Percentiles rank a stretch among this genome's conserved stretches.
These are phyloP conservation scores for Colletotrichum eremochloae DNA, from an alignment of 2,329 filamentous ascomycete genomes.

Conservation along the genomic window DNA sequence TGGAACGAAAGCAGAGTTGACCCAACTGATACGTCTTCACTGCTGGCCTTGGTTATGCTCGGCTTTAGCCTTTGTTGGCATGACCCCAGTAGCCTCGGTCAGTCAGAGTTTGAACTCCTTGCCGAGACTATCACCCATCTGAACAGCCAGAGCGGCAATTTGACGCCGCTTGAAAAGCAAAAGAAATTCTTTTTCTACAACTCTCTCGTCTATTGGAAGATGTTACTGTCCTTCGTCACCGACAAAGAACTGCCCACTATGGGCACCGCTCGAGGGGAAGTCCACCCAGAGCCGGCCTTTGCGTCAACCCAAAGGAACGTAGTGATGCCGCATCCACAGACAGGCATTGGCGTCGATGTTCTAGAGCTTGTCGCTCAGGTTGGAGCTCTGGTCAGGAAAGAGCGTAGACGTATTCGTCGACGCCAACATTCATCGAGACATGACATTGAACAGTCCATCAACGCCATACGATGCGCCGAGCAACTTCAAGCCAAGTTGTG, in stretches of 20 bases:
- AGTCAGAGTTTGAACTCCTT: conserved; percentile 28
- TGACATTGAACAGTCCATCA: conserved; percentile 46
- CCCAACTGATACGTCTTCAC: conserved; percentile 64
- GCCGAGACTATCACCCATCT: neutral
- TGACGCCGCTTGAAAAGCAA: conserved; percentile 42
- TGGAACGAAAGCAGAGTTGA: conserved; percentile 63
- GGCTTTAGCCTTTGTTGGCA: conserved; percentile 73
- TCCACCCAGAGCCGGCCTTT: conserved; percentile 7
- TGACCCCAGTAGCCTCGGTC: conserved; percentile 66
- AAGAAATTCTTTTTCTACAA: conserved; percentile 48
- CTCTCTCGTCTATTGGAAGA: conserved; percentile 47
- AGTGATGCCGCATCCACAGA: conserved; percentile 48
- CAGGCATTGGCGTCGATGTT: conserved; percentile 44
- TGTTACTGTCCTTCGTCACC: conserved; percentile 47
- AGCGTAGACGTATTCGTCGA: conserved; percentile 46
- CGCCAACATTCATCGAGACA: conserved; percentile 44
- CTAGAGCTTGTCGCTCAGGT: conserved; percentile 47
- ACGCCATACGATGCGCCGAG: conserved; percentile 44
- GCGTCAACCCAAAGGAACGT: neutral
- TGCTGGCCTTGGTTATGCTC: conserved; percentile 70
- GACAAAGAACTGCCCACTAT: conserved; percentile 34
- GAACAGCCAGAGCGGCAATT: conserved; percentile 20
- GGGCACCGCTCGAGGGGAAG: conserved; percentile 15
- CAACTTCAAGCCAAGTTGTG: conserved; percentile 42
- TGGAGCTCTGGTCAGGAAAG: conserved; percentile 44